Conservation (phyloP, 2,329 filamentous ascomycete species). For the Diaporthe sp. region DNA sequence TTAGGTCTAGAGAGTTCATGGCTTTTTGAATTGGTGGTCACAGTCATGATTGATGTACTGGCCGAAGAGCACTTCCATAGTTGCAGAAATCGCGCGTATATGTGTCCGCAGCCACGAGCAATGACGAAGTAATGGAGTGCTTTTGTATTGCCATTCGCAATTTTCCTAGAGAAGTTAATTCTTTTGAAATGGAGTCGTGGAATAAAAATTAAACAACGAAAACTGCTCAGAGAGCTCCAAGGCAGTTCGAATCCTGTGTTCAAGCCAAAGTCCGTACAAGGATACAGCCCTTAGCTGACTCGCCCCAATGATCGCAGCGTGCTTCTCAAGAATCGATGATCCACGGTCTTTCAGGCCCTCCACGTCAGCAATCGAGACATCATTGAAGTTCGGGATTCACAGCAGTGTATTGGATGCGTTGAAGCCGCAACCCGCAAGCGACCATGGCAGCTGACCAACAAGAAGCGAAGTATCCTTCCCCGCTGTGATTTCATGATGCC, state of each 20-base stretch:
- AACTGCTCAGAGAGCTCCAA: neutral
- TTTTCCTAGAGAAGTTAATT: no score
- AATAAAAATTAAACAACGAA: no score
- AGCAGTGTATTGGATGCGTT: neutral
- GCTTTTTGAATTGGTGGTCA: no score
- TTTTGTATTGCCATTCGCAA: no score
- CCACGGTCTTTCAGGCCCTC: neutral
- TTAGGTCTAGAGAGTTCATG: neutral
- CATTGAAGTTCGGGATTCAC: constrained; percentile 3
- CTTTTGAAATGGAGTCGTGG: no score
- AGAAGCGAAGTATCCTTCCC: neutral
- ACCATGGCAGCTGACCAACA: neutral
- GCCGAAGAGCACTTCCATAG: no score
- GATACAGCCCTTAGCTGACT: constrained; percentile 2
- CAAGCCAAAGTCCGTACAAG: neutral
- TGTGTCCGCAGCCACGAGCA: no score
- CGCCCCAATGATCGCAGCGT: neutral
- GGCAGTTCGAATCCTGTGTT: neutral
- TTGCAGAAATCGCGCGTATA: no score
- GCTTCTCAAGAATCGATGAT: neutral
- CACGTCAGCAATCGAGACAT: neutral
- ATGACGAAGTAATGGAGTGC: no score
- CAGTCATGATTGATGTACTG: no score
- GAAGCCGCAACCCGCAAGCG: neutral
- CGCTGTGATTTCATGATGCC: neutral